Evolutionary conservation across 2,329 filamentous ascomycete genomes (phyloP).

Genomic region (Parastagonospora avenae): DNA sequence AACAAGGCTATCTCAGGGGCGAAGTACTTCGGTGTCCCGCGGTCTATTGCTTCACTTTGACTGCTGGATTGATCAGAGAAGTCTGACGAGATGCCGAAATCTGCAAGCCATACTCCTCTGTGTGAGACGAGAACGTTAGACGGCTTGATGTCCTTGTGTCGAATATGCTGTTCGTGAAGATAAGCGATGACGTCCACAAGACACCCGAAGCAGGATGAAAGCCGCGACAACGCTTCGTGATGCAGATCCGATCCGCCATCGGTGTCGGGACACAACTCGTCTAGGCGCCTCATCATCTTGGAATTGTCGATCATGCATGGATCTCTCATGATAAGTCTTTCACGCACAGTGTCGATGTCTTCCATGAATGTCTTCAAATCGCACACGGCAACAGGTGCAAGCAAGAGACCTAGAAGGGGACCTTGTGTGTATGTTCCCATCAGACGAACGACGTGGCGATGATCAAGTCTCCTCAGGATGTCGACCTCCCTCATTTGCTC

Average conservation of each 20-base stretch:
- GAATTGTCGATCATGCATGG: too few relatives aligned
- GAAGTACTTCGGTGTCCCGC: constrained; percentile 21
- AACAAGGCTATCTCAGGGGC: constrained; percentile 17
- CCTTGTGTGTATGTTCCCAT: constrained; percentile 27
- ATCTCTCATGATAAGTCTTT: too few relatives aligned
- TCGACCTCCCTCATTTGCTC: constrained; percentile 20
- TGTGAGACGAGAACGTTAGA: constrained; percentile 13
- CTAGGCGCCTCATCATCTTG: too few relatives aligned
- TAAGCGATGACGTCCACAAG: constrained; percentile 13
- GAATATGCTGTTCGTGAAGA: constrained; percentile 16
- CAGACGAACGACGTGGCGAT: constrained; percentile 24
- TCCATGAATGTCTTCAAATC: constrained; percentile 20
- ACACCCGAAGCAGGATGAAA: too few relatives aligned
- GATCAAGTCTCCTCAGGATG: constrained; percentile 13
- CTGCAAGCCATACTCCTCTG: constrained; percentile 14
- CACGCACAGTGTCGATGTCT: constrained; percentile 1
- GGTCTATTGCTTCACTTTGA: constrained; percentile 16
- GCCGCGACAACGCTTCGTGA: too few relatives aligned
- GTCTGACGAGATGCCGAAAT: constrained; percentile 20
- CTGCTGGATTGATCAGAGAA: constrained; percentile 15
- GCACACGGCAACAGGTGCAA: constrained; percentile 27
- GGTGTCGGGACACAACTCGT: too few relatives aligned
- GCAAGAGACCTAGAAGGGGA: constrained; percentile 16
- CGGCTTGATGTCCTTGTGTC: constrained; percentile 25
- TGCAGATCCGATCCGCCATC: too few relatives aligned